Evolutionary conservation across 2,329 filamentous ascomycete species (phyloP).

Genomic region (Teratosphaeria pseudoeucalypti): DNA sequence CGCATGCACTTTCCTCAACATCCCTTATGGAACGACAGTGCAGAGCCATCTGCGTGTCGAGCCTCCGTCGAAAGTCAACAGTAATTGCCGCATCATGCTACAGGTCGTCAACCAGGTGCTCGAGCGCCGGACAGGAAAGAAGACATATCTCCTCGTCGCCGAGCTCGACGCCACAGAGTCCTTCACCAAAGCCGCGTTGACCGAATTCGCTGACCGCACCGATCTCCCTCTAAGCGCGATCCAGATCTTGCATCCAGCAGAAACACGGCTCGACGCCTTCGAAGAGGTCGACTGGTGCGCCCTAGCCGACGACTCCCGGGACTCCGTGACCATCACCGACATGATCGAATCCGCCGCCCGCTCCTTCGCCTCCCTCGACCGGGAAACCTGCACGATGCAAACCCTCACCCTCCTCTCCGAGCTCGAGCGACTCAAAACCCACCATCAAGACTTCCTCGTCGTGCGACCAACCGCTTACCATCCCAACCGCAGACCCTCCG

Average conservation of each 20-base stretch:
- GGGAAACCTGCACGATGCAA: conserved; percentile 11
- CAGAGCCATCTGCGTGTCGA: conserved; percentile 19
- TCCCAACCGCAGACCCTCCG: conserved; percentile 9
- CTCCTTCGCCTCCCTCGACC: conserved; percentile 6
- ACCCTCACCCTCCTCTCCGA: conserved; percentile 16
- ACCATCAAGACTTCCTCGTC: conserved; percentile 18
- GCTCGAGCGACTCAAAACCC: conserved; percentile 14
- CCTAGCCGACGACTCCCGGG: conserved; percentile 15
- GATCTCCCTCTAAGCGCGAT: conserved; percentile 10
- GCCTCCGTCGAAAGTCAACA: not conserved
- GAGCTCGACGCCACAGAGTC: conserved; percentile 20
- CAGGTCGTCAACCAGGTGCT: conserved; percentile 20
- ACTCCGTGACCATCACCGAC: conserved; percentile 6
- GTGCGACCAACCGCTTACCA: conserved; percentile 14
- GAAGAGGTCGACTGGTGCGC: conserved; percentile 18
- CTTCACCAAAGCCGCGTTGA: conserved; percentile 16
- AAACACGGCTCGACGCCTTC: not conserved
- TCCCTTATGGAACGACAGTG: conserved; percentile 18
- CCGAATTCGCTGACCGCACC: conserved; percentile 14
- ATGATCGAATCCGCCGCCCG: conserved; percentile 7
- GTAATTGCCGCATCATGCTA: conserved; percentile 12
- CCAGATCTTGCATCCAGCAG: conserved; percentile 8
- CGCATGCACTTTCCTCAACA: conserved; percentile 17
- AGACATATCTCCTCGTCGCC: conserved; percentile 15
- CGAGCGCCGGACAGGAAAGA: conserved; percentile 15